phyloP scores from a whole-genome alignment of 2,329 filamentous ascomycete species.

The Monosporascus sp. region DNA sequence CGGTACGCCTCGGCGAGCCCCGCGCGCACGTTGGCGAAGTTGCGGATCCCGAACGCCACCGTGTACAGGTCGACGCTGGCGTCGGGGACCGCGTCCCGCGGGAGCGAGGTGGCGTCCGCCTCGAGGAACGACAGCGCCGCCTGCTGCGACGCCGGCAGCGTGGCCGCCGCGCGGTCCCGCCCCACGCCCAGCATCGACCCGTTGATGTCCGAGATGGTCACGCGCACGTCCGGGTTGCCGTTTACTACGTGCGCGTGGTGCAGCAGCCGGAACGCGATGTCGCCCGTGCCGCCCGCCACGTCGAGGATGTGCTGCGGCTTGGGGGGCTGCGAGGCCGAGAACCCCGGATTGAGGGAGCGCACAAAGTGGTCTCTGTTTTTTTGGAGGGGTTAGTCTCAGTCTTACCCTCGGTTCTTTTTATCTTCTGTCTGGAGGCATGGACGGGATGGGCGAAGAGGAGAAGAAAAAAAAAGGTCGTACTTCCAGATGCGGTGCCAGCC shows the following conservation, averaged over 20 bases:
- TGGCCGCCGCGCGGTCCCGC: conserved; percentile 62
- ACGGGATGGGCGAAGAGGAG: conserved; percentile 1
- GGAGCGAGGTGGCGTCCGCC: conserved; percentile 80
- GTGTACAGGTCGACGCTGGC: conserved; percentile 90
- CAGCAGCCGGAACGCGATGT: conserved; percentile 95
- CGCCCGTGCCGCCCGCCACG: conserved; percentile 92
- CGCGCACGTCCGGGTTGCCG: conserved; percentile 70
- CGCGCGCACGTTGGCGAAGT: conserved; percentile 86
- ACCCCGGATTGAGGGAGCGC: conserved; percentile 79
- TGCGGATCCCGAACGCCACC: conserved; percentile 93
- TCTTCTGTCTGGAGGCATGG: neutral
- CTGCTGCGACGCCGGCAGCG: conserved; percentile 49
- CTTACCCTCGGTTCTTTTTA: neutral
- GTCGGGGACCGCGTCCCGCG: conserved; percentile 51
- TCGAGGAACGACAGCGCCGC: conserved; percentile 69
- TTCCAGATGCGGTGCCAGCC: conserved; percentile 97
- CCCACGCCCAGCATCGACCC: conserved; percentile 89
- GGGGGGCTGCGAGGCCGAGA: conserved; percentile 38
- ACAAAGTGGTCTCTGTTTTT: conserved; percentile 78
- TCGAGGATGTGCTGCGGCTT: conserved; percentile 74
- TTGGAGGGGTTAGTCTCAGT: conserved; percentile 2
- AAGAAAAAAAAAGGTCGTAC: conserved; percentile 33
- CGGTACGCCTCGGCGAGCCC: conserved; percentile 80
- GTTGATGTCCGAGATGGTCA: conserved; percentile 96
- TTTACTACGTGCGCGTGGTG: conserved; percentile 80